These are phyloP conservation scores for Leishmania turanica DNA, from an alignment of 208 protist species.

Conservation along the genomic window DNA sequence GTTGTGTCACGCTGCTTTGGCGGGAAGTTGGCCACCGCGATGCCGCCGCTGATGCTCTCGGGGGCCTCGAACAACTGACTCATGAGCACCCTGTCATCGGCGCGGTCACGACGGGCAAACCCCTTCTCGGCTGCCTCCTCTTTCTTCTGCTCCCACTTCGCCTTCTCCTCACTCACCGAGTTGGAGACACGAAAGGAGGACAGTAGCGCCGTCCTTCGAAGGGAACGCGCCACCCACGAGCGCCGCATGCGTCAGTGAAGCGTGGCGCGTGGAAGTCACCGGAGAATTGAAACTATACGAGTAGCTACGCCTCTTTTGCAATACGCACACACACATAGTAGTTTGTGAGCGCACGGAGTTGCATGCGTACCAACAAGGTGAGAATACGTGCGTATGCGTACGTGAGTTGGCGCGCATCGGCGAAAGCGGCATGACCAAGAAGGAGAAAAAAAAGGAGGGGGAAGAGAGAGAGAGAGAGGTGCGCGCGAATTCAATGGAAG, in stretches of 20 bases:
- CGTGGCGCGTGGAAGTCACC: not conserved
- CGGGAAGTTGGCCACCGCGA: conserved; percentile 74
- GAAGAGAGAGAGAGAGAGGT: not conserved
- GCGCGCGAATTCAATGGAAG: not conserved
- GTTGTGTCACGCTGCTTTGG: conserved; percentile 45
- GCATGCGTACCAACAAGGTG: not conserved
- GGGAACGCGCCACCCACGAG: not conserved
- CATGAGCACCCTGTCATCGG: conserved; percentile 64
- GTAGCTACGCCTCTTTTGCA: no score
- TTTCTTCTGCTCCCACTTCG: conserved; percentile 41
- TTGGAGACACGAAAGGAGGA: conserved; percentile 26
- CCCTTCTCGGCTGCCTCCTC: conserved; percentile 52
- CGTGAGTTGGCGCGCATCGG: not conserved
- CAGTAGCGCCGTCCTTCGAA: conserved; percentile 7
- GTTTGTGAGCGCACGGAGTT: not conserved
- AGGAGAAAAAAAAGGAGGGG: not conserved
- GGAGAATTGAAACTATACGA: not conserved
- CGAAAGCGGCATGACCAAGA: not conserved
- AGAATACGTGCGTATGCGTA: not conserved
- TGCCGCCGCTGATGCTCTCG: conserved; percentile 42
- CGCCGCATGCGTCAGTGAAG: conserved; percentile 13
- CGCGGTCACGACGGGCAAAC: conserved; percentile 58
- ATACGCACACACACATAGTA: not conserved
- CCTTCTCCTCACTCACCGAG: conserved; percentile 37
- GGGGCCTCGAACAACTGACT: conserved; percentile 43